Evolutionary conservation across 2,329 filamentous ascomycete genomes (phyloP), one percentile per base, ranked within the genome.

Genomic region (Corynespora cassiicola): DNA sequence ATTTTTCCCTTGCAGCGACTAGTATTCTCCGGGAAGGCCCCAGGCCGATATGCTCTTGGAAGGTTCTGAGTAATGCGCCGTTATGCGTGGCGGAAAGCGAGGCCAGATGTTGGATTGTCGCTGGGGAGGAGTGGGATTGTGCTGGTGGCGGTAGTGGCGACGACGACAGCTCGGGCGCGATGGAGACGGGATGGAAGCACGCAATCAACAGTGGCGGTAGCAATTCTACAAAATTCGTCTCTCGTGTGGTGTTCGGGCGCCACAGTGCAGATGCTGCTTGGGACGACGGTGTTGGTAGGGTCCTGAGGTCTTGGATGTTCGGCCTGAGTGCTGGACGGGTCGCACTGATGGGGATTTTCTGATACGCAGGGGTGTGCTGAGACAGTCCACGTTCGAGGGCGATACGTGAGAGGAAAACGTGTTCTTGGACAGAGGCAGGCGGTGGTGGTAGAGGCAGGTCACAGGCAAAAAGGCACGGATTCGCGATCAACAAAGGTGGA

Each of bases 361-460:
- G 59, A 58, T 47, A 63, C 54, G 52, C 48, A 58, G 50, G 56
- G 52, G 56, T 45, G 16, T n/a, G 31, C 42, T 65, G 63, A 67
- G 61, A 67, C 63, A 50, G 47, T 57, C 43, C 46, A 52, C 52
- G 63, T 67, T 61, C 45, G 60, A 60, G 53, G 46, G 16, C 37
- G 49, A 42, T 45, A 51, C 39, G 47, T 31, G 40, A 22, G 32
- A 42, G 30, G 42, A 31, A 36, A 40, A 31, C 24, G 36, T 30
- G 29, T 36, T 42, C 37, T 41, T 39, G 37, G 16, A 32, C 15
- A 15, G 29, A 39, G 30, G 19, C 11, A 12, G 28, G 23, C 14
- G 21, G 32, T 36, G 38, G 38, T 39, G 25, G 35, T 37, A 28
- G 31, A 36, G 18, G 37, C 46, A 42, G 15, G 49, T 47, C 32